Percentiles rank a stretch among this genome's conserved stretches.
Conservation (phyloP, 768 basidiomycete genomes). For the Trametes villosa region DNA sequence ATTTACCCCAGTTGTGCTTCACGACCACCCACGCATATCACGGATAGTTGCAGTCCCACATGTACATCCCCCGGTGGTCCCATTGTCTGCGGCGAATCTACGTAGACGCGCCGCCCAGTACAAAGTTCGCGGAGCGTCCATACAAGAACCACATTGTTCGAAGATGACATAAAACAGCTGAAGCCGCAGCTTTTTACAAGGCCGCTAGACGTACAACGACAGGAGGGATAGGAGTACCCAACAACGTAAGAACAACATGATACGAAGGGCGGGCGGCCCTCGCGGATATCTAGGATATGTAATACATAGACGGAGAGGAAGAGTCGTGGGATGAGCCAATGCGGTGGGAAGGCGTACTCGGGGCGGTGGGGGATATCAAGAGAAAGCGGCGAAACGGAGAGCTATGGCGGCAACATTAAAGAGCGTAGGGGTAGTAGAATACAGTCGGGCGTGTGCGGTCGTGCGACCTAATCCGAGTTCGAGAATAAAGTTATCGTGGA, state of each 20-base stretch:
- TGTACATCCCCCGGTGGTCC: too few relatives aligned
- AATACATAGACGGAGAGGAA: slow-evolving; percentile 13
- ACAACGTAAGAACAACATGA: slow-evolving; percentile 9
- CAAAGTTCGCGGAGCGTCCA: slow-evolving; percentile 25
- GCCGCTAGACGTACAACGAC: slow-evolving; percentile 12
- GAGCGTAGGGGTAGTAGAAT: slow-evolving; percentile 10
- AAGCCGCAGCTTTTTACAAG: slow-evolving; percentile 5
- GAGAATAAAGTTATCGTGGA: slow-evolving; percentile 15
- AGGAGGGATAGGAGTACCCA: slow-evolving; percentile 5
- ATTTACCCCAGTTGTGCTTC: too few relatives aligned
- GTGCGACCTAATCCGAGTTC: slow-evolving; percentile 1
- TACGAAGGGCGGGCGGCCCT: not conserved
- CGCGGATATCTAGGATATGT: slow-evolving; percentile 16
- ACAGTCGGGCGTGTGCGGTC: slow-evolving; percentile 12
- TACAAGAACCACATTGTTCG: not conserved
- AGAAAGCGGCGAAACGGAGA: not conserved
- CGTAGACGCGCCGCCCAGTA: too few relatives aligned
- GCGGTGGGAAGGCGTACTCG: not conserved
- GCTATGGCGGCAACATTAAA: slow-evolving; percentile 11
- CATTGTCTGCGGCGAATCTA: too few relatives aligned
- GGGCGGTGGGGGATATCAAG: not conserved
- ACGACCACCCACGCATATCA: too few relatives aligned
- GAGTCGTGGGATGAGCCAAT: slow-evolving; percentile 4
- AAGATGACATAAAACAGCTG: slow-evolving; percentile 5
- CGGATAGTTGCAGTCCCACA: too few relatives aligned